Base-by-base conservation (phyloP, 2,329 filamentous ascomycete genomes). In the Delphinella strobiligena region DNA sequence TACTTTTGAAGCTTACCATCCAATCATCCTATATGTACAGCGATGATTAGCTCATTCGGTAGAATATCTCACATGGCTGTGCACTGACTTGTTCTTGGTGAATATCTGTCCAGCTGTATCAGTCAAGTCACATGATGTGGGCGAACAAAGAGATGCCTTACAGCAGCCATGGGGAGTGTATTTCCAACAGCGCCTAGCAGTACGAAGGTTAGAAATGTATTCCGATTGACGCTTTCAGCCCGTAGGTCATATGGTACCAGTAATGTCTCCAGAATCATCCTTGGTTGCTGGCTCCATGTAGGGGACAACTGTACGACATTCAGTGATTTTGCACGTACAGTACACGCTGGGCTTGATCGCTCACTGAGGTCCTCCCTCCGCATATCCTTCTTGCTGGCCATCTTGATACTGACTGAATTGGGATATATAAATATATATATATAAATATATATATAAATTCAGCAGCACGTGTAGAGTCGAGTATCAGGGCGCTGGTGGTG, bases 81-180 rank as follows among this genome's bases (percentile, higher is more conserved):
- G 4, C 32, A 30, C 68, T 63, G 64, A 91, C 72, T 84, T 82
- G 66, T 93, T 94, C 50, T 87, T 75, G 52, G 82, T 91, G 59
- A 94, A 91, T 72, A 94, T 93, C 73, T 78, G 47, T 44, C 41
- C 38, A 31, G 47, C 31, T 36, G 49, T 51, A 48, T 56, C 45
- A 59, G 53, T 51, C 37, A 40, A 47, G 49, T 52, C 45, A 43
- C 33, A 31, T 45, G 35, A 34, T 15, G 19, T 49, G 45, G 38
- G 37, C 37, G 9, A 35, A 45, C 34, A 34, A 37, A 33, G 45
- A 36, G 22, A 33, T 40, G 38, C 68, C 69, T 60, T 66, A 79
- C 75, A 47, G 88, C 88, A 43, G 85, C 87, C 89, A 95, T 95
- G 43, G 89, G 89, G 56, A 96, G 69, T 27, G 88, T 93, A 55